Conservation (phyloP, 306 rosid species). For the Acmispon strigosus region DNA sequence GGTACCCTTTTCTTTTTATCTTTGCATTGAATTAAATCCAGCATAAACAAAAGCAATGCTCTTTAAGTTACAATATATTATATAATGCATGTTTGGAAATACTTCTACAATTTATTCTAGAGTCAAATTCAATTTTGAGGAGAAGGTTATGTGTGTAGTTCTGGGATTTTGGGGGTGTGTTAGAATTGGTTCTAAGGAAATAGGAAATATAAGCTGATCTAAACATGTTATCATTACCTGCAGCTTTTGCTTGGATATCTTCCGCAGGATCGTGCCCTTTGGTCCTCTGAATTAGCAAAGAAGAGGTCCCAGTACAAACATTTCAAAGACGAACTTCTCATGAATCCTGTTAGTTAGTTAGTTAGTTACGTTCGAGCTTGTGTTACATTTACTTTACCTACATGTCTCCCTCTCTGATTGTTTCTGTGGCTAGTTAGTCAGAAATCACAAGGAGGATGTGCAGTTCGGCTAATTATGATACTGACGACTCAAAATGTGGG, state of each 20-base stretch:
- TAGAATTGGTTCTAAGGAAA: too few species aligned
- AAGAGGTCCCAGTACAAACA: constrained; percentile 91
- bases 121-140: too few species aligned
- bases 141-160: too few species aligned
- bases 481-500: constrained; percentile 46
- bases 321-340: constrained; percentile 78
- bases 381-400: neutral
- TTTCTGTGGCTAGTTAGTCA: constrained; percentile 97
- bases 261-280: constrained; percentile 71
- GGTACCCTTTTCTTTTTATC: constrained; percentile 28
- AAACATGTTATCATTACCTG: too few species aligned
- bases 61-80: too few species aligned
- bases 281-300: constrained; percentile 76
- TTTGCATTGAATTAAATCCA: neutral
- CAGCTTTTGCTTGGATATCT: constrained; percentile 88
- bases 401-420: constrained; percentile 50
- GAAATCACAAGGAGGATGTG: constrained; percentile 79
- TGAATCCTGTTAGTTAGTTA: constrained; percentile 82
- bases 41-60: neutral
- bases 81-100: too few species aligned
- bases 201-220: too few species aligned
- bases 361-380: neutral
- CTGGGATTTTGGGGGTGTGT: too few species aligned
- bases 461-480: constrained; percentile 35
- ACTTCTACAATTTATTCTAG: too few species aligned